These are phyloP conservation scores for Alternaria triticimaculans DNA, from an alignment of 2,329 filamentous ascomycete species.

Conservation along the genomic window DNA sequence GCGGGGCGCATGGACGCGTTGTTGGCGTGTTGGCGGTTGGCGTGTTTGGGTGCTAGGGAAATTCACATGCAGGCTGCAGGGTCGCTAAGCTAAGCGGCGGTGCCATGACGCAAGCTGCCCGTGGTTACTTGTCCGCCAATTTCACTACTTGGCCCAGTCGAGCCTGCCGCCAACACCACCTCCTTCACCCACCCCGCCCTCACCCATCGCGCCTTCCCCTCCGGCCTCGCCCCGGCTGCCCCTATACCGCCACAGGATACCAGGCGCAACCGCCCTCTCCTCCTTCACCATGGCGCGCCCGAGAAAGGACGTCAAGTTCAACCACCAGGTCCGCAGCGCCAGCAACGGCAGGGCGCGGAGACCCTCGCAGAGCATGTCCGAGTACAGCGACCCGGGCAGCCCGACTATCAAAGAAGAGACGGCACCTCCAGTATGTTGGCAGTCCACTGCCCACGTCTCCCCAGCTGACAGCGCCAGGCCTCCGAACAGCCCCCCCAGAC, in stretches of 20 bases:
- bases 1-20: constrained; percentile 17
- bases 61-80: constrained; percentile 16
- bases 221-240: background rate
- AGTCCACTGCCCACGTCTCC: background rate
- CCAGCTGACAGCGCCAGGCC: constrained; percentile 38
- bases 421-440: constrained; percentile 15
- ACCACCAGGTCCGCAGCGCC: constrained; percentile 53
- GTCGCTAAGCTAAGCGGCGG: constrained; percentile 2
- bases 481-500: constrained; percentile 53
- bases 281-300: constrained; percentile 46
- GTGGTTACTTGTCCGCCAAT: constrained; percentile 12
- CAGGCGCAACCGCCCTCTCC: constrained; percentile 9
- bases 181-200: constrained; percentile 1
- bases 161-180: constrained; percentile 4
- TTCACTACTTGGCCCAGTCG: constrained; percentile 12
- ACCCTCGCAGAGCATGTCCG: constrained; percentile 74
- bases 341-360: constrained; percentile 62
- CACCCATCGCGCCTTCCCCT: background rate
- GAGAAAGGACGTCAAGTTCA: constrained; percentile 67
- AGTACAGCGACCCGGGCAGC: constrained; percentile 66
- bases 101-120: constrained; percentile 22
- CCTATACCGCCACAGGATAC: background rate
- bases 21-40: constrained; percentile 7
- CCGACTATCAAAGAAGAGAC: constrained; percentile 55
- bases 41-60: background rate